Evolutionary conservation across 2,329 filamentous ascomycete genomes (phyloP), one percentile per base, ranked within the genome.

Genomic region (Blastomyces gilchristii): DNA sequence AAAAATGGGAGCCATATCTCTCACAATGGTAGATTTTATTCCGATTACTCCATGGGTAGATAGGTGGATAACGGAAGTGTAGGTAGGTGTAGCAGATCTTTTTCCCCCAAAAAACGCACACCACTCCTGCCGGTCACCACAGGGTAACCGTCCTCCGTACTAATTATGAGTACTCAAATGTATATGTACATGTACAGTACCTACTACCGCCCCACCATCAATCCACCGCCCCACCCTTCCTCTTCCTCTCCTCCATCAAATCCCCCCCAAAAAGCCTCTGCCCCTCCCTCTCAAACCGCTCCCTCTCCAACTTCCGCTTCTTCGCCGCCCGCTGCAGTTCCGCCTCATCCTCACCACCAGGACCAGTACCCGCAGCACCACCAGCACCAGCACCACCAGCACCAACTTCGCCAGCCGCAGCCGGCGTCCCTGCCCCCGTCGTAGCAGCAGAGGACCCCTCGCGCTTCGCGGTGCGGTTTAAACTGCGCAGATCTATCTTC

Each of bases 401-500:
- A 0, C 69, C 71, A 4, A 67, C 71, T 4, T 69, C 60, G 2
- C 70, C 71, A 1, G 7, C n/a, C 7, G 65, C 71, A 14, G 67
- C 67, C 12, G 66, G 67, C 1, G 65, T 63, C 1, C 63, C 65
- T 18, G 62, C 63, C 3, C 62, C 49, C 34, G 63, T 64, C 1
- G 63, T 22, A 37, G 14, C 66, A 1, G 67, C 61, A 25, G 69
- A 71, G 25, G 72, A 72, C 11, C 74, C 69, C 41, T 67, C 67
- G 14, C 65, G 60, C 22, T 64, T 63, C 58, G 43, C 39, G 47
- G 72, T 72, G 49, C 68, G 71, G 60, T 71, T 72, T 11, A 73
- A 67, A 1, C 71, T 73, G 0, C 74, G 72, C 2, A 79, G 66
- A 62, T 79, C 77, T 0, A 72, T 69, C 65, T 80, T 80, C 63